Evolutionary conservation across 2,329 filamentous ascomycete species (phyloP).

Genomic region (Fusarium sp.): DNA sequence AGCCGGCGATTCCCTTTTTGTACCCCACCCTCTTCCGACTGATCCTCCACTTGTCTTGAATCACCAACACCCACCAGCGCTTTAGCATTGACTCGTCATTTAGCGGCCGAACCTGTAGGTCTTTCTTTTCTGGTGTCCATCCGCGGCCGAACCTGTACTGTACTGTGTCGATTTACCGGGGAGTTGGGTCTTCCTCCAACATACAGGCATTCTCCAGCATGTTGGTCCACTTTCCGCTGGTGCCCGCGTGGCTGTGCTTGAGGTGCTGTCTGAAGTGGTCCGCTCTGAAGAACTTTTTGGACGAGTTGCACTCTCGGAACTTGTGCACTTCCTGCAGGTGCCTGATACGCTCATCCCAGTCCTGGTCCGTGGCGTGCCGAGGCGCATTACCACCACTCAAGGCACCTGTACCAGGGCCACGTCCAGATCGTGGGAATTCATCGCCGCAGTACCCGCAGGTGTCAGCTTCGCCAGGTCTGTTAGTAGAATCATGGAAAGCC

Average conservation of each 20-base stretch:
- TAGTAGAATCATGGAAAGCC: slow-evolving; percentile 85
- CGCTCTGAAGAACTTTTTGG: slow-evolving; percentile 97
- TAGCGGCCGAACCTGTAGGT: slow-evolving; percentile 20
- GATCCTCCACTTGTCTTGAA: slow-evolving; percentile 29
- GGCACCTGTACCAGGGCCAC: slow-evolving; percentile 45
- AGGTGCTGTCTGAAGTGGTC: slow-evolving; percentile 98
- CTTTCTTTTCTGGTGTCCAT: slow-evolving; percentile 5
- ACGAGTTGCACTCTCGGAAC: slow-evolving; percentile 96
- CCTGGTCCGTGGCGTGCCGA: slow-evolving; percentile 72
- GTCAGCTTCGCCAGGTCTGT: slow-evolving; percentile 72
- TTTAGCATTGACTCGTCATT: slow-evolving; percentile 21
- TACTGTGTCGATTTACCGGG: slow-evolving; percentile 38
- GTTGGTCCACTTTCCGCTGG: slow-evolving; percentile 98
- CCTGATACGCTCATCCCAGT: slow-evolving; percentile 87
- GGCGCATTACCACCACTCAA: slow-evolving; percentile 48
- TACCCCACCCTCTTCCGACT: slow-evolving; percentile 33
- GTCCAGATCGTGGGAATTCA: slow-evolving; percentile 73
- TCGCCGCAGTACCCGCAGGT: slow-evolving; percentile 95
- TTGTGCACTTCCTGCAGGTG: slow-evolving; percentile 94
- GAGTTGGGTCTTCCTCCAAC: slow-evolving; percentile 75
- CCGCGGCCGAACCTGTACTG: slow-evolving; percentile 3
- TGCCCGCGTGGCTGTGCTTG: slow-evolving; percentile 96
- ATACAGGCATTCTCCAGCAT: slow-evolving; percentile 97
- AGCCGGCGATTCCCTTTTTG: slow-evolving; percentile 11
- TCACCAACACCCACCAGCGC: slow-evolving; percentile 25